Evolutionary conservation across 805 yeast genomes (phyloP), one percentile per base, ranked within the genome.

Genomic region (Barnettozyma vustinii): DNA sequence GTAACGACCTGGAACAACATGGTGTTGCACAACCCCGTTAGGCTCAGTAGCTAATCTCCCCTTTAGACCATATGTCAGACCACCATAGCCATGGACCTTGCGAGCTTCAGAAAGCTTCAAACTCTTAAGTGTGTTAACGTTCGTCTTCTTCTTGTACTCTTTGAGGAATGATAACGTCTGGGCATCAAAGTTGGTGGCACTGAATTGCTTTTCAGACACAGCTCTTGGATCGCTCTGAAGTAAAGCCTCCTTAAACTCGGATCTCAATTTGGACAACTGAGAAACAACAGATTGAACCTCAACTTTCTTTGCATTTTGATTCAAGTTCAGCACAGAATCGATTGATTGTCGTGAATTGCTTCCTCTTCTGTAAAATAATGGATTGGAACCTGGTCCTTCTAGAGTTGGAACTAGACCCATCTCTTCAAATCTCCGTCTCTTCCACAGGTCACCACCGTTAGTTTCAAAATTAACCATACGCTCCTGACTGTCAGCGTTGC

Each of bases 11-110:
- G 90, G 87, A 18, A 79, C 80, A 39, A 83, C 72, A 46, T 69
- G 69, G 25, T 75, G 77, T 12, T 68, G 65, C 42, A 75, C 69
- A 21, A 80, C 66, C 44, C 96, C 96, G 58, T 83, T 79, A 20
- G 95, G 94, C 4, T 85, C 72, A 62, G 80, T 84, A 50, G 70
- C 62, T 36, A 88, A 68, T 62, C 88, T 76, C 7, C 96, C 96
- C 50, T 74, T 76, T 52, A 84, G 75, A 37, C 71, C 72, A 58
- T 87, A 88, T 1, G 87, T 76, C 51, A 87, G 73, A 7, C 96
- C 96, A 26, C 85, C 96, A 8, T 86, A 78, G 30, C 90, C 95
- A 47, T 83, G 75, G 42, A 79, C 63, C 25, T 64, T 63, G 39
- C 53, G 53, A 13, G 54, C 49, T 10, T 50, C 48, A 9, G 42